Conservation (phyloP, 257 asterid species). For the Cruciata laevipes region DNA sequence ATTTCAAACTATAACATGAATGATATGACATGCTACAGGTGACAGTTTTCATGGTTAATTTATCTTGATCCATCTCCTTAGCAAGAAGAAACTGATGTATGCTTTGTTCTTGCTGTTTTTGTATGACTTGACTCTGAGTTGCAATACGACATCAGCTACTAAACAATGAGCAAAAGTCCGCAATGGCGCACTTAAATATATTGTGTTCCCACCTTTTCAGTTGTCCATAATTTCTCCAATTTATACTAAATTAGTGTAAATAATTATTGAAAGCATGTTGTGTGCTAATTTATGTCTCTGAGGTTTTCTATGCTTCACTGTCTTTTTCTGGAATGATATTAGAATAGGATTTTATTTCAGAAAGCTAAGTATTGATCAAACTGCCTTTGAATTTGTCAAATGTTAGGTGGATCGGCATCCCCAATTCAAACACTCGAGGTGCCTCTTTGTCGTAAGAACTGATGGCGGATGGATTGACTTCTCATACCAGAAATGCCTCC, state of each 20-base stretch:
- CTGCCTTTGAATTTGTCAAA: conserved; percentile 1
- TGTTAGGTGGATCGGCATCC: conserved; percentile 90
- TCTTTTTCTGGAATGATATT: not conserved
- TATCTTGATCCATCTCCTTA: not conserved
- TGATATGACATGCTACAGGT: not conserved
- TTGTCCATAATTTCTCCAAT: not conserved
- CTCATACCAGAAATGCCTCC: conserved; percentile 90
- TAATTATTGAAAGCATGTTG: not conserved
- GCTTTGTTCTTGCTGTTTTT: conserved; percentile 1
- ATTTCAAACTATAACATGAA: not conserved
- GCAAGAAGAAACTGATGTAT: not conserved
- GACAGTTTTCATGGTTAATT: not conserved
- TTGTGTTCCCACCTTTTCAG: not conserved
- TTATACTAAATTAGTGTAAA: not conserved
- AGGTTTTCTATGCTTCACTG: not conserved
- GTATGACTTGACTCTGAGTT: not conserved
- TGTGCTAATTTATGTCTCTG: not conserved
- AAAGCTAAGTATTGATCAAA: not conserved
- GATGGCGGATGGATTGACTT: conserved; percentile 99
- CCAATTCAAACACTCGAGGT: conserved; percentile 68
- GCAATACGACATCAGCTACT: conserved; percentile 8
- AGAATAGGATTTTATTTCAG: not conserved
- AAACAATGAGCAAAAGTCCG: not conserved
- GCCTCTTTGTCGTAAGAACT: conserved; percentile 81
- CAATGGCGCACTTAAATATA: not conserved